Evolutionary conservation across 2,329 filamentous ascomycete genomes (phyloP), one percentile per base, ranked within the genome.

Genomic region (Exophiala aquamarina): DNA sequence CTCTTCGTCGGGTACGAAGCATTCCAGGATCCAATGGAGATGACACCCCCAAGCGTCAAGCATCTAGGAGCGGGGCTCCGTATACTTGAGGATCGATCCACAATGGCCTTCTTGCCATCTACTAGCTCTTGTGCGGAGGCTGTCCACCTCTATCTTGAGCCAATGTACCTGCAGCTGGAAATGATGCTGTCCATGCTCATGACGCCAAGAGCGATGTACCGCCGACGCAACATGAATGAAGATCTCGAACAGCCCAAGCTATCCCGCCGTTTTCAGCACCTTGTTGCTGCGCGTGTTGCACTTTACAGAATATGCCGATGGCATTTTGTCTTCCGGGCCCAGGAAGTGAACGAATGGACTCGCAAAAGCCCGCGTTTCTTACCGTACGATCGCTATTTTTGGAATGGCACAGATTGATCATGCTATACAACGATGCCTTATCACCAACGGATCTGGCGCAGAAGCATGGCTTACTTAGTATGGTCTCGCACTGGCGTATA

Each of bases 91-190:
- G 41, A 44, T 26, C 28, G 35, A 26, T 26, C 23, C 6, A 26
- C 23, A 26, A 26, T 26, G 23, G 23, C 23, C 11, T 6, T 11
- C 11, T 11, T 26, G 23, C 23, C 23, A 6, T 6, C 15, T 13
- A 20, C 17, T 31, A 10, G 6, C 23, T 26, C 3, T 15, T 19
- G 18, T n/a, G 38, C 10, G 6, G 23, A 26, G 11, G 23, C 23
- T 26, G 23, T 26, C 23, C 23, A 26, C 11, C 6, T 26, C 23
- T 31, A 37, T 33, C 34, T 38, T 6, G 18, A 45, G 10, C 34
- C 42, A 28, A 45, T 38, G 42, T 45, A 45, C 21, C 42, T 38
- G 4, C 34, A 38, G 15, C 36, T 45, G 31, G 33, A 45, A 21
- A 26, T 45, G 19, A 38, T 38, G 41, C 26, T 36, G 6, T 26